phyloP scores from a whole-genome alignment of 345 rosid genomes.

The Eucalyptus pauciflora region DNA sequence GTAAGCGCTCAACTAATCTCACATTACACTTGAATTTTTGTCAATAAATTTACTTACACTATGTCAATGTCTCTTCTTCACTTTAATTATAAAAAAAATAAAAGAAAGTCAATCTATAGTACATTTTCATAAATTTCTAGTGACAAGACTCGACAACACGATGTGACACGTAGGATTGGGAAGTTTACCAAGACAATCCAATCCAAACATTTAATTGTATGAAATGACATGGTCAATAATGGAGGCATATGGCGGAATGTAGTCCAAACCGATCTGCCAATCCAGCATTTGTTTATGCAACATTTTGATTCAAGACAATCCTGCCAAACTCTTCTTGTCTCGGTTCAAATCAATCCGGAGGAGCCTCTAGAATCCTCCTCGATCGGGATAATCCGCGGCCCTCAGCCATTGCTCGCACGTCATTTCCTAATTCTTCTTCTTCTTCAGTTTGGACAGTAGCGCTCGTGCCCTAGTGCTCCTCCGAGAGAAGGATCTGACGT shows the following conservation, averaged over 20 bases:
- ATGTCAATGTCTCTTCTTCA: background rate
- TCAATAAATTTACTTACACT: background rate
- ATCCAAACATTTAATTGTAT: background rate
- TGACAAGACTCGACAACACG: background rate
- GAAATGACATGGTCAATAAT: background rate
- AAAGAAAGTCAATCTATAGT: background rate
- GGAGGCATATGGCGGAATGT: background rate
- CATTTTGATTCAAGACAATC: background rate
- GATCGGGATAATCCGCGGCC: background rate
- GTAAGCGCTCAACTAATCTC: background rate
- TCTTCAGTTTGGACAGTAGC: background rate
- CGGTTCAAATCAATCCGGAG: background rate
- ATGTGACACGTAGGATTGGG: accelerated
- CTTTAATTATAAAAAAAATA: background rate
- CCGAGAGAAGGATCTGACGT: no score
- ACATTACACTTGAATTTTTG: background rate
- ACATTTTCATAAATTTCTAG: background rate
- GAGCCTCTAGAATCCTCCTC: background rate
- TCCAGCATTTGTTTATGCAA: background rate
- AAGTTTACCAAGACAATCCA: background rate
- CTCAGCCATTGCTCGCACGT: background rate
- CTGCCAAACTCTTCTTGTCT: background rate
- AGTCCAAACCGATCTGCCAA: background rate
- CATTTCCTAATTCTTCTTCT: background rate
- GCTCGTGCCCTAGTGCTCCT: background rate